Conservation (phyloP, 225 moss, liverwort and hornwort species). For the Lunularia cruciata region DNA sequence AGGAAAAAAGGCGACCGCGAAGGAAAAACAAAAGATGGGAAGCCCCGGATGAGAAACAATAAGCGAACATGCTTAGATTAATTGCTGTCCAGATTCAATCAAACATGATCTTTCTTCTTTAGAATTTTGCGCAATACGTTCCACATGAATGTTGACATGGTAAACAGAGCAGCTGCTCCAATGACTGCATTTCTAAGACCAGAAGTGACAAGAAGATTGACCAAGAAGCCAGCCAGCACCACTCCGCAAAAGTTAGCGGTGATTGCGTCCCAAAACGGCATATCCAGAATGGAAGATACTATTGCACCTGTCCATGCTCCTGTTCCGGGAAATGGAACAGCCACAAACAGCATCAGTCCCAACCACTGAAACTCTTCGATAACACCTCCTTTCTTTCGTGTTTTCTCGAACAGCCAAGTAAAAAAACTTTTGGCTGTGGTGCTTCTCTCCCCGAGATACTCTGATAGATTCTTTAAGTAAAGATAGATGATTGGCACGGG, state of each 20-base stretch:
- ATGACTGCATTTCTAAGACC: conserved; percentile 60
- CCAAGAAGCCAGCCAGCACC: conserved; percentile 74
- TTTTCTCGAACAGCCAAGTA: conserved; percentile 57
- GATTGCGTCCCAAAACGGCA: conserved; percentile 81
- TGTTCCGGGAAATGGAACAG: conserved; percentile 92
- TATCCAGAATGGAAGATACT: conserved; percentile 76
- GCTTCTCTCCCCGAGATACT: conserved; percentile 55
- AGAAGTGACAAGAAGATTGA: conserved; percentile 73
- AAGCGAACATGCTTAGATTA: too few relatives aligned
- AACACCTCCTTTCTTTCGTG: conserved; percentile 67
- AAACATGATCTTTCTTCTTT: conserved; percentile 28
- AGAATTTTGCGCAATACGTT: conserved; percentile 55
- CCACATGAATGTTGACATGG: conserved; percentile 76
- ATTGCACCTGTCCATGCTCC: conserved; percentile 97
- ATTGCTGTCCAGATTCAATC: conserved; percentile 23
- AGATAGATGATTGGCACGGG: conserved; percentile 83
- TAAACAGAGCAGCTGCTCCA: conserved; percentile 56
- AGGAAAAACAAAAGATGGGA: too few relatives aligned
- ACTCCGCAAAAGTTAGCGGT: conserved; percentile 93
- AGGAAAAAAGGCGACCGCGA: too few relatives aligned
- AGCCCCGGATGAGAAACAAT: too few relatives aligned
- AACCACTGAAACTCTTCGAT: conserved; percentile 94
- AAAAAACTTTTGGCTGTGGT: conserved; percentile 50
- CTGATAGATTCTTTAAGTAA: conserved; percentile 64
- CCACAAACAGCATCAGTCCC: conserved; percentile 89